phyloP scores from a whole-genome alignment of 495 filamentous ascomycete genomes.

The Hyaloscypha finlandica region DNA sequence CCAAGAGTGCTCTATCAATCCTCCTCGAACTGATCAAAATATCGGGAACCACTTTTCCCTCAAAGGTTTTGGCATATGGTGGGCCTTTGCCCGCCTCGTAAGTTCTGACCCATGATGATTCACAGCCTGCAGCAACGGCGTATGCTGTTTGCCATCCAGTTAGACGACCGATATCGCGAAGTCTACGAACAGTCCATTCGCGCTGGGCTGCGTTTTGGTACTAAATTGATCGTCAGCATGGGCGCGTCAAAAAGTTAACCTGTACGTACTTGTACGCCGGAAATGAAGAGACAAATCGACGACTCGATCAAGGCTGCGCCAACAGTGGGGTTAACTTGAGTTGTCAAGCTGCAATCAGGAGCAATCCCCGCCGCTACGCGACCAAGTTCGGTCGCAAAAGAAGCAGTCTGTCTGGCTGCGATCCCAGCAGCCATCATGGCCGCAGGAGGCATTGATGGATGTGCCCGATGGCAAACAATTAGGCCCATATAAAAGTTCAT shows the following conservation, averaged over 20 bases:
- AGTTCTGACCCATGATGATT: conserved; percentile 76
- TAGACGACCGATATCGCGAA: conserved; percentile 73
- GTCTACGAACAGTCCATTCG: conserved; percentile 69
- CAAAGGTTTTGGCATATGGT: conserved; percentile 45
- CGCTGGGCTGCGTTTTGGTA: conserved; percentile 73
- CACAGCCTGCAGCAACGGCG: conserved; percentile 80
- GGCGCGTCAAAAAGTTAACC: neutral
- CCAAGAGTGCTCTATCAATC: conserved; percentile 40
- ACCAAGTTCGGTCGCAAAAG: conserved; percentile 73
- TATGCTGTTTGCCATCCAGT: conserved; percentile 86
- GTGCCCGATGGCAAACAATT: conserved; percentile 74
- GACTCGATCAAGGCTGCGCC: conserved; percentile 80
- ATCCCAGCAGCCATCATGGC: conserved; percentile 63
- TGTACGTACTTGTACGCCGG: conserved; percentile 64
- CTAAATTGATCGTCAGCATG: conserved; percentile 42
- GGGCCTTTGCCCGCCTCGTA: conserved; percentile 74
- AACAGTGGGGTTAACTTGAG: conserved; percentile 73
- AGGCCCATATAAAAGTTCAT: conserved; percentile 79
- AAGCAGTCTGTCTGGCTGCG: conserved; percentile 62
- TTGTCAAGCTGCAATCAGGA: conserved; percentile 58
- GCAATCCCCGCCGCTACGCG: conserved; percentile 79
- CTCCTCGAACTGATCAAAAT: conserved; percentile 26
- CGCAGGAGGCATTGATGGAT: conserved; percentile 90
- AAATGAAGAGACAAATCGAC: conserved; percentile 80
- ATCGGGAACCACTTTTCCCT: conserved; percentile 15